Percentiles rank a stretch among this genome's conserved stretches.
Evolutionary conservation across 2,329 filamentous ascomycete genomes (phyloP).

Genomic region (Anisogramma anomala): DNA sequence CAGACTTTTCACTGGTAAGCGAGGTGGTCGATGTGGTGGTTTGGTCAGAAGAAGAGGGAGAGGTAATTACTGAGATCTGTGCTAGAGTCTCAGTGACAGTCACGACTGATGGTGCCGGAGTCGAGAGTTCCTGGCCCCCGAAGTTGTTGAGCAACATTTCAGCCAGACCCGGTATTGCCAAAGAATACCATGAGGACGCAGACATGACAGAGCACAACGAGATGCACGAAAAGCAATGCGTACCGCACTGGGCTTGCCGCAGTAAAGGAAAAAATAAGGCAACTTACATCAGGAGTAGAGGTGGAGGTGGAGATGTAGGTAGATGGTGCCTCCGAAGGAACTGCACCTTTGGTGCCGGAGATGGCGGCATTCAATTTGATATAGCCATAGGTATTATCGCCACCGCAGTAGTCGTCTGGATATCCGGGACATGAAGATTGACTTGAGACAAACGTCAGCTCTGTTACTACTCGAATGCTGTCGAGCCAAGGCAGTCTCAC

Average conservation of each 20-base stretch:
- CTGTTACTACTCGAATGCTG: too few relatives aligned
- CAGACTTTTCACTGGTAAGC: constrained; percentile 14
- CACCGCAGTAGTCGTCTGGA: constrained; percentile 54
- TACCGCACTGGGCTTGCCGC: too few relatives aligned
- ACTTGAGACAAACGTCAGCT: too few relatives aligned
- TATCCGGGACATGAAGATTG: constrained; percentile 55
- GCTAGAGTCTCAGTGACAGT: constrained; percentile 23
- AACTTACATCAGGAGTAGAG: constrained; percentile 15
- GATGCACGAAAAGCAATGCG: too few relatives aligned
- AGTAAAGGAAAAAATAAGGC: not conserved
- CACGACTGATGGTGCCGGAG: constrained; percentile 14
- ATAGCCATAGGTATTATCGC: constrained; percentile 52
- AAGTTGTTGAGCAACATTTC: constrained; percentile 11
- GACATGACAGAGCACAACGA: constrained; percentile 2
- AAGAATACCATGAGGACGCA: constrained; percentile 1
- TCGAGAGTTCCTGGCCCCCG: constrained; percentile 19
- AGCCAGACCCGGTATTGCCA: constrained; percentile 6
- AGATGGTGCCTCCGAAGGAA: constrained; percentile 14
- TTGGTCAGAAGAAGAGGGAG: constrained; percentile 18
- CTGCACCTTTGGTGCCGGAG: constrained; percentile 39
- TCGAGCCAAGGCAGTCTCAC: not conserved
- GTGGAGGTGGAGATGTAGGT: constrained; percentile 16
- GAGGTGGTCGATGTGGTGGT: constrained; percentile 20
- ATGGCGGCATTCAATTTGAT: constrained; percentile 41
- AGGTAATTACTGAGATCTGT: constrained; percentile 25